These are phyloP conservation scores for Closterium sp. DNA, from an alignment of 139 green algal species.

Conservation along the genomic window DNA sequence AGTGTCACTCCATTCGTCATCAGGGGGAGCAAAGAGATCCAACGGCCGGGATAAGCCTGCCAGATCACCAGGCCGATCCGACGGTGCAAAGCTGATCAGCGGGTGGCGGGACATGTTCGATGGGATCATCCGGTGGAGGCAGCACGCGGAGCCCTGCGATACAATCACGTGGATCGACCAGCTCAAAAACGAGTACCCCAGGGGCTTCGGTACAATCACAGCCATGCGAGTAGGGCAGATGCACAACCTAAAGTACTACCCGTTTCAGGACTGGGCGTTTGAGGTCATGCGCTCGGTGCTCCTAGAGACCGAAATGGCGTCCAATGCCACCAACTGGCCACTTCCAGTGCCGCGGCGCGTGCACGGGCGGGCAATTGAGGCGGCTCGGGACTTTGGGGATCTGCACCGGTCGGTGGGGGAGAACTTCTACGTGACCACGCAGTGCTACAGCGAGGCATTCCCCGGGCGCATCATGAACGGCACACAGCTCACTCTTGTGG, in stretches of 20 bases:
- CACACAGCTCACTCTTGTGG: not conserved
- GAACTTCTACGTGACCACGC: not conserved
- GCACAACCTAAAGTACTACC: not conserved
- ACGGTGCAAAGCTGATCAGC: not conserved
- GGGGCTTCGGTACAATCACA: not conserved
- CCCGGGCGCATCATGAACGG: not conserved
- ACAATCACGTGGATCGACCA: constrained; percentile 7
- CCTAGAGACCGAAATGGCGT: not conserved
- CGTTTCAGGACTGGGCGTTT: not conserved
- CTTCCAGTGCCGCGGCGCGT: not conserved
- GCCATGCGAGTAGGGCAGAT: not conserved
- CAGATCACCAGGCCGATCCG: not conserved
- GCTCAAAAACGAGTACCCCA: not conserved
- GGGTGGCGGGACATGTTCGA: constrained; percentile 1
- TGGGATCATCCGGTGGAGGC: not conserved
- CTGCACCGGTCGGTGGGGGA: not conserved
- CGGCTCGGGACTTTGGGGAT: not conserved
- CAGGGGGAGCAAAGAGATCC: not conserved
- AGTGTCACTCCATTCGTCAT: not conserved
- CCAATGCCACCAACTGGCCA: not conserved
- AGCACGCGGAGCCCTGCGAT: not conserved
- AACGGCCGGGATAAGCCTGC: not conserved
- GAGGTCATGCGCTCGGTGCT: not conserved
- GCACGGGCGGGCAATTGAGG: not conserved
- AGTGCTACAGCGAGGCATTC: not conserved